A percentile compares a stretch with the other conserved stretches of the same genome.
Evolutionary conservation across 305 asterid species (phyloP).

Genomic region (Coffea humblotiana): DNA sequence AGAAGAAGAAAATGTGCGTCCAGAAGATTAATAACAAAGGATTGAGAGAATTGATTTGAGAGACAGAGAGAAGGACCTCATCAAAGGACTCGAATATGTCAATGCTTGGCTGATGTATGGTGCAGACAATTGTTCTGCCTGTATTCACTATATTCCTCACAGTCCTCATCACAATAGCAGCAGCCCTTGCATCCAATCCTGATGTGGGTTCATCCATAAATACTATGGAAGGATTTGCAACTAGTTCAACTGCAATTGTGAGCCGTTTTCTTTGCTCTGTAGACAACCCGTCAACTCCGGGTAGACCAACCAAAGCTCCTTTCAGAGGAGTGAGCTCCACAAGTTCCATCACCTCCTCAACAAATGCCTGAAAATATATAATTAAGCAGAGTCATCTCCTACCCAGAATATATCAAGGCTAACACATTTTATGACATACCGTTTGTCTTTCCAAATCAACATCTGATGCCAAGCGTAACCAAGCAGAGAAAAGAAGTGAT

Average conservation of each 20-base stretch:
- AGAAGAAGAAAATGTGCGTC: neutral
- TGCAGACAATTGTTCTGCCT: conserved; percentile 95
- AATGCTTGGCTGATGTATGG: conserved; percentile 97
- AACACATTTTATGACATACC: conserved; percentile 42
- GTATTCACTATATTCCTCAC: conserved; percentile 96
- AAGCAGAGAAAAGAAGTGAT: conserved; percentile 90
- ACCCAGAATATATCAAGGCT: conserved; percentile 20
- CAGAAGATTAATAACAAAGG: neutral
- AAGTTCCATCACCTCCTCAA: conserved; percentile 96
- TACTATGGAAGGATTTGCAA: conserved; percentile 89
- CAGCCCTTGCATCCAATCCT: conserved; percentile 97
- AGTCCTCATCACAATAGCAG: conserved; percentile 98
- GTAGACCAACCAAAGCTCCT: conserved; percentile 92
- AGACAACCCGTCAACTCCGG: conserved; percentile 92
- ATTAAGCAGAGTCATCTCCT: conserved; percentile 25
- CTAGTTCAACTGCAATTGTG: conserved; percentile 95
- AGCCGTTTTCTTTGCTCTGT: conserved; percentile 96
- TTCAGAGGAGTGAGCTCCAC: conserved; percentile 86
- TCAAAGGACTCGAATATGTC: conserved; percentile 97
- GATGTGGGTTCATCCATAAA: conserved; percentile 99
- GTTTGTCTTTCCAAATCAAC: conserved; percentile 79
- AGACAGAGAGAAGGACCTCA: conserved; percentile 56
- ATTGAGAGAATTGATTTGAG: neutral
- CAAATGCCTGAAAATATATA: conserved; percentile 68
- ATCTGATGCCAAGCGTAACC: conserved; percentile 80